Evolutionary conservation across 2,329 filamentous ascomycete genomes (phyloP).

Genomic region (Hypoxylon sp.): DNA sequence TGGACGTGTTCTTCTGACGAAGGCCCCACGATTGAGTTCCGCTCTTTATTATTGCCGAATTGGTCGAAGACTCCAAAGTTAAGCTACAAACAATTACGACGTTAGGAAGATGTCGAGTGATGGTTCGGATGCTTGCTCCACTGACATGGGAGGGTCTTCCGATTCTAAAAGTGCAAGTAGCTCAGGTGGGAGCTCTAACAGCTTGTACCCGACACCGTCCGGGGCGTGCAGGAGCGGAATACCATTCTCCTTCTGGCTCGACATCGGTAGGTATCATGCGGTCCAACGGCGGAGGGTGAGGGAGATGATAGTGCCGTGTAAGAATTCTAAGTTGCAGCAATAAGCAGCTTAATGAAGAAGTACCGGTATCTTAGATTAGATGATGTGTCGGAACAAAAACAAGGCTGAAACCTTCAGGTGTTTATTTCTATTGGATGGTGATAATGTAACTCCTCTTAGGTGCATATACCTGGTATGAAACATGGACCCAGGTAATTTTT

Average conservation of each 20-base stretch:
- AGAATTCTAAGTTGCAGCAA: neutral
- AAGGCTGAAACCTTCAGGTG: neutral
- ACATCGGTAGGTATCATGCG: constrained; percentile 49
- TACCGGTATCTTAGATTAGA: neutral
- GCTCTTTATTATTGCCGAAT: constrained; percentile 65
- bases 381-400: neutral
- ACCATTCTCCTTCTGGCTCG: constrained; percentile 59
- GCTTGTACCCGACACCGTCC: constrained; percentile 65
- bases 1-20: constrained; percentile 75
- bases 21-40: constrained; percentile 67
- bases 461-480: neutral
- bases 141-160: constrained; percentile 64
- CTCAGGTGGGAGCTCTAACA: constrained; percentile 72
- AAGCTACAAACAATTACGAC: constrained; percentile 52
- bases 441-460: no score
- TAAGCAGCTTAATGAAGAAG: neutral
- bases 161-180: constrained; percentile 67
- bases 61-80: constrained; percentile 61
- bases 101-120: constrained; percentile 3
- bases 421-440: neutral
- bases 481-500: constrained; percentile 1
- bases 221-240: constrained; percentile 65
- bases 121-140: constrained; percentile 31
- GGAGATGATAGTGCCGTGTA: neutral
- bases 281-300: neutral